Conservation (phyloP, 164 flowering plant genomes). For the Kingdonia uniflora region DNA sequence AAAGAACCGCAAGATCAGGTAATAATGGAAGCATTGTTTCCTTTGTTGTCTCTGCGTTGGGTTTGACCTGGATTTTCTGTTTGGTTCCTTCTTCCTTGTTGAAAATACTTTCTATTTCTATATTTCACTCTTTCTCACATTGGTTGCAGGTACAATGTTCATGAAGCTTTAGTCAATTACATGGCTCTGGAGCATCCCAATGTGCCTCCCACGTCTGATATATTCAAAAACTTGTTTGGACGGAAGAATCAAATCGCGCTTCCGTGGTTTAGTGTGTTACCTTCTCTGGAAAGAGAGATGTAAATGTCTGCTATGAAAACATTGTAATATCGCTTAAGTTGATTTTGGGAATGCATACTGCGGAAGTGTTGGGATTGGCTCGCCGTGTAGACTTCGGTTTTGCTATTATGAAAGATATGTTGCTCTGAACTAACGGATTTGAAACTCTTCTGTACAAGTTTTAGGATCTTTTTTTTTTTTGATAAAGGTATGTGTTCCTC, state of each 20-base stretch:
- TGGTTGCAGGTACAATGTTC: conserved; percentile 61
- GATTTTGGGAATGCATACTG: too few relatives aligned
- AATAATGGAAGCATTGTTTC: not conserved
- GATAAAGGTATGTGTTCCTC: too few relatives aligned
- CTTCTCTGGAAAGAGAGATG: too few relatives aligned
- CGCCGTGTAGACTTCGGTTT: too few relatives aligned
- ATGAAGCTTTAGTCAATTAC: conserved; percentile 77
- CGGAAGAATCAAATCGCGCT: conserved; percentile 22
- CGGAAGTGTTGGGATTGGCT: too few relatives aligned
- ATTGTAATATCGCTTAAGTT: too few relatives aligned
- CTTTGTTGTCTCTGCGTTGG: not conserved
- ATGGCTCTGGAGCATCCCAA: conserved; percentile 71
- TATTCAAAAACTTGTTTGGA: conserved; percentile 76
- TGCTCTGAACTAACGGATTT: too few relatives aligned
- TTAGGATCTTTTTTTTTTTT: too few relatives aligned
- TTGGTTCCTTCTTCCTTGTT: not conserved
- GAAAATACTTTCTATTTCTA: not conserved
- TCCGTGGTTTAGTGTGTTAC: conserved; percentile 15
- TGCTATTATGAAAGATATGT: too few relatives aligned
- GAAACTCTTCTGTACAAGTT: too few relatives aligned
- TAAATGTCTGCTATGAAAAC: too few relatives aligned
- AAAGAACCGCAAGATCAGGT: conserved; percentile 92
- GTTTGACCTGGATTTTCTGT: not conserved
- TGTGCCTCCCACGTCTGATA: conserved; percentile 59
- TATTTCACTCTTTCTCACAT: not conserved